Evolutionary conservation across 2,329 filamentous ascomycete species (phyloP).

Genomic region (Pseudofabraea citricarpa): DNA sequence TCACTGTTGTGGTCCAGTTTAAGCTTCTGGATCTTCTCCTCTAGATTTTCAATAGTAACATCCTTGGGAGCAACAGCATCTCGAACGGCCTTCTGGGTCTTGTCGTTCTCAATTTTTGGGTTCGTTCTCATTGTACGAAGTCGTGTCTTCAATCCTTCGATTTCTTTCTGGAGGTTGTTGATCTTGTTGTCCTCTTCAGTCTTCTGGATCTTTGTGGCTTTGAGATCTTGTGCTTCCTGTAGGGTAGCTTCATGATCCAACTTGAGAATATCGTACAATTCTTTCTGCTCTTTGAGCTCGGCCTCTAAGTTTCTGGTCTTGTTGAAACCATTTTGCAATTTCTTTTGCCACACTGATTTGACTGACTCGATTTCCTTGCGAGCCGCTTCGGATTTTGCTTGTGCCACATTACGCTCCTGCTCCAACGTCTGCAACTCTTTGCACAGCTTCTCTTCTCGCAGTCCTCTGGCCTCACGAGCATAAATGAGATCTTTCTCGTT

Average conservation of each 20-base stretch:
- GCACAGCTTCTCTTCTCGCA: conserved; percentile 3
- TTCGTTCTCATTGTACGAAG: neutral
- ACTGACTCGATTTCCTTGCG: neutral
- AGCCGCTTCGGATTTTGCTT: neutral
- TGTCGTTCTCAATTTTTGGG: neutral
- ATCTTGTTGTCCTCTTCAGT: neutral
- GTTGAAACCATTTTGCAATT: conserved; percentile 1
- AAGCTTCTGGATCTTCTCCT: neutral
- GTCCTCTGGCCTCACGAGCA: neutral
- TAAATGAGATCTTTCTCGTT: conserved; percentile 1
- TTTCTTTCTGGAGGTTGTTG: neutral
- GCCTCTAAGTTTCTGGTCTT: neutral
- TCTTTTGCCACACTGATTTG: neutral
- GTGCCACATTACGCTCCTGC: neutral
- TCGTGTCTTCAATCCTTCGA: neutral
- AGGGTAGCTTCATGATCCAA: conserved; percentile 2
- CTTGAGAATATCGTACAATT: neutral
- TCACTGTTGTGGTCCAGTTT: neutral
- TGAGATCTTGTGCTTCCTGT: neutral
- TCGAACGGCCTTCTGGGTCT: neutral
- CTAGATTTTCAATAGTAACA: neutral
- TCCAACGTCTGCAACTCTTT: neutral
- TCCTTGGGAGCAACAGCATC: neutral
- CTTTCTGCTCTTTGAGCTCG: neutral
- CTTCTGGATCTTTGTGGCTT: neutral